Evolutionary conservation across 2,329 filamentous ascomycete species (phyloP).

Genomic region (Juglanconis sp.): DNA sequence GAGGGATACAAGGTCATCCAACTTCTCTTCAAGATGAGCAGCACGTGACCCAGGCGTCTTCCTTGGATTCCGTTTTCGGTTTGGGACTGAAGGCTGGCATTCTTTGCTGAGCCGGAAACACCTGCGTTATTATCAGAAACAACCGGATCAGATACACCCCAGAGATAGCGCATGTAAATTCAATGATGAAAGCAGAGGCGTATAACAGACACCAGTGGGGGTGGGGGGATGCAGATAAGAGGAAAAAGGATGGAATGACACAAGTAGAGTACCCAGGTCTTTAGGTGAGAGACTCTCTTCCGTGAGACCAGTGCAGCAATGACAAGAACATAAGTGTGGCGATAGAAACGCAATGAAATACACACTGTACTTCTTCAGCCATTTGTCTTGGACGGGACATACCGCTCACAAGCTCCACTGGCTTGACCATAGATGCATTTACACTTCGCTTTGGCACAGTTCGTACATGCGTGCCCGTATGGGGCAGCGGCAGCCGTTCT

Average conservation of each 20-base stretch:
- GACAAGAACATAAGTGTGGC: neutral
- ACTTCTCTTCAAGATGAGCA: conserved; percentile 46
- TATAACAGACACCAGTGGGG: no score
- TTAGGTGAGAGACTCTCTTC: no score
- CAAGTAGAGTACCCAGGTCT: neutral
- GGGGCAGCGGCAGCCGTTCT: conserved; percentile 21
- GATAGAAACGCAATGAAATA: neutral
- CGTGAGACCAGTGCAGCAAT: no score
- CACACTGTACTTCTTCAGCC: no score
- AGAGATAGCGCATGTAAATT: neutral
- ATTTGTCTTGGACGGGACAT: neutral
- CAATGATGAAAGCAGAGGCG: neutral
- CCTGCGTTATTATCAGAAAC: conserved; percentile 11
- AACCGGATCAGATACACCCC: neutral
- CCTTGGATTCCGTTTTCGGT: conserved; percentile 35
- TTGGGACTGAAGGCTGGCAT: conserved; percentile 42
- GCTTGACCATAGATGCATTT: conserved; percentile 40
- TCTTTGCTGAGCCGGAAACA: conserved; percentile 46
- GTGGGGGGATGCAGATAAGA: neutral
- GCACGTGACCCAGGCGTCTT: conserved; percentile 34
- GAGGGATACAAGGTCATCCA: conserved; percentile 46
- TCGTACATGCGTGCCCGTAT: conserved; percentile 44
- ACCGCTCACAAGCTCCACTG: conserved; percentile 33
- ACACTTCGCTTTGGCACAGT: conserved; percentile 46
- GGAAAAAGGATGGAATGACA: neutral